A percentile compares a stretch with the other conserved stretches of the same genome.
Evolutionary conservation across 805 yeast species (phyloP).

Genomic region (Candida boidinii): DNA sequence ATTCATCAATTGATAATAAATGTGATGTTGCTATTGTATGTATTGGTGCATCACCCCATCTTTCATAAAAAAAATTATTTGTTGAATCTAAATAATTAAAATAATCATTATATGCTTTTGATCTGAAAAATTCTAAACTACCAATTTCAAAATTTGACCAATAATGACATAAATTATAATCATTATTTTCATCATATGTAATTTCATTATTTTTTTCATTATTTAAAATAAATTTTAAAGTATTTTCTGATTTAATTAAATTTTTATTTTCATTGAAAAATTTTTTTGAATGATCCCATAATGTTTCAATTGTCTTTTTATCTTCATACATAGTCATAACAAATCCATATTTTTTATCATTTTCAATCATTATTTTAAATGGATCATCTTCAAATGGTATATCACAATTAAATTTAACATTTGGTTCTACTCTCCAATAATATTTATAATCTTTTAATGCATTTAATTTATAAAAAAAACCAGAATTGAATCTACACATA

Average conservation of each 20-base stretch:
- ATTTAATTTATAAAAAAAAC: constrained; percentile 45
- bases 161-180: constrained; percentile 48
- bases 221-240: constrained; percentile 36
- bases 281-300: constrained; percentile 37
- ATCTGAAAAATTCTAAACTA: constrained; percentile 46
- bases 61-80: constrained; percentile 66
- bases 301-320: constrained; percentile 35
- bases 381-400: constrained; percentile 38
- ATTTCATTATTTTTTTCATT: constrained; percentile 31
- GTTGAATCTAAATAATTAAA: constrained; percentile 49
- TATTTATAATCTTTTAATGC: constrained; percentile 37
- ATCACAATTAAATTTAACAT: constrained; percentile 40
- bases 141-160: constrained; percentile 68
- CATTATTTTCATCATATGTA: constrained; percentile 31
- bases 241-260: constrained; percentile 28
- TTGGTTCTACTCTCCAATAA: constrained; percentile 56
- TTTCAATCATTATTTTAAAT: constrained; percentile 38
- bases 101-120: constrained; percentile 43
- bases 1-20: constrained; percentile 35
- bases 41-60: constrained; percentile 78
- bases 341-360: constrained; percentile 40
- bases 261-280: constrained; percentile 31
- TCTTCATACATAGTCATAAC: constrained; percentile 42
- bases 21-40: constrained; percentile 58
- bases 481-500: constrained; percentile 47